Evolutionary conservation across 2,329 filamentous ascomycete genomes (phyloP).

Genomic region (Alternaria ventricosa): DNA sequence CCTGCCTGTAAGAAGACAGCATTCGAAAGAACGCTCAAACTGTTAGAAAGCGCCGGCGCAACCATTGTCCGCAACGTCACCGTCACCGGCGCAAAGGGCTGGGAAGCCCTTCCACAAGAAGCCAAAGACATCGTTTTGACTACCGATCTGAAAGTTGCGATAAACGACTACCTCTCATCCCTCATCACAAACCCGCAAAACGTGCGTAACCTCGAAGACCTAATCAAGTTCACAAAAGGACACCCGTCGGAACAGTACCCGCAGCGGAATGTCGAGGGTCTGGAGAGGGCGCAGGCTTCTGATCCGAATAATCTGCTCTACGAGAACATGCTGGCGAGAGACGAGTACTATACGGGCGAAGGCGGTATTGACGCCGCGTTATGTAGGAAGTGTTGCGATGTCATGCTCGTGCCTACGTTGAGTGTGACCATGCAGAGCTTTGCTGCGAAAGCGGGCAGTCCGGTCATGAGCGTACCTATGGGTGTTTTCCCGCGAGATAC

Average conservation of each 20-base stretch:
- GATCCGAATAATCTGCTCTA: conserved; percentile 54
- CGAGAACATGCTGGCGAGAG: conserved; percentile 59
- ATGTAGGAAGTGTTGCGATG: conserved; percentile 60
- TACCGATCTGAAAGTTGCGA: conserved; percentile 63
- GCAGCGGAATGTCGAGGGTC: conserved; percentile 55
- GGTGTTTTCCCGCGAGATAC: conserved; percentile 59
- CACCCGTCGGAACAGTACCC: conserved; percentile 63
- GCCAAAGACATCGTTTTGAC: conserved; percentile 52
- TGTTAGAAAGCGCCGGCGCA: conserved; percentile 13
- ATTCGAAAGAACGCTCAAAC: conserved; percentile 4
- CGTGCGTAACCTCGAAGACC: conserved; percentile 57
- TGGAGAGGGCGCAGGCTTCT: conserved; percentile 49
- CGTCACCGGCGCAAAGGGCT: conserved; percentile 46
- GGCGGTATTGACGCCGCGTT: conserved; percentile 65
- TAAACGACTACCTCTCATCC: conserved; percentile 61
- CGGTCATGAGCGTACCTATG: conserved; percentile 66
- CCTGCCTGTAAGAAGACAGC: not conserved
- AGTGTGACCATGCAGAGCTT: conserved; percentile 53
- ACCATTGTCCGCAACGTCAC: conserved; percentile 30
- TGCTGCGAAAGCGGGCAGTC: conserved; percentile 52
- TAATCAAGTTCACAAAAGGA: conserved; percentile 60
- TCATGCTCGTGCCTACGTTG: conserved; percentile 63
- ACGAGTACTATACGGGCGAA: conserved; percentile 59
- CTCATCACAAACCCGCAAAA: conserved; percentile 63
- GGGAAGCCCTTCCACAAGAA: conserved; percentile 49